Percentiles rank a stretch among this genome's conserved stretches.
phyloP scores from a whole-genome alignment of 805 yeast species.

The Ogataea nakhonphanomensis region DNA sequence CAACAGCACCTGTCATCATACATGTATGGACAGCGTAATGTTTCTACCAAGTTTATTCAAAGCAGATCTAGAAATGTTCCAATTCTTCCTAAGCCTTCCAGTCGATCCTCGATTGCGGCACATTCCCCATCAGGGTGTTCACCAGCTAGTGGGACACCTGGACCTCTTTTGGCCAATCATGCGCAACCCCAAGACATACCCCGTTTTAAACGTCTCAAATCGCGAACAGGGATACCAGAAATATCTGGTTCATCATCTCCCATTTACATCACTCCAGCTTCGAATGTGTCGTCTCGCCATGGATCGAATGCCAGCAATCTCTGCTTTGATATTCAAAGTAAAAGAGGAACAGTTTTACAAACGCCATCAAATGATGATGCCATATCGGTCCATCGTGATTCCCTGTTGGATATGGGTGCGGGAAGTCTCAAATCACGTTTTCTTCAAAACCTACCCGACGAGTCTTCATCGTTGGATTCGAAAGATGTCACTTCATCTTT shows the following conservation, averaged over 20 bases:
- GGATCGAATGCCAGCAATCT: conserved; percentile 26
- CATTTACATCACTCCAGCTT: conserved; percentile 3
- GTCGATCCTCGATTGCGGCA: conserved; percentile 3
- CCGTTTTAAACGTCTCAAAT: conserved; percentile 32
- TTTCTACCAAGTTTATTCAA: neutral
- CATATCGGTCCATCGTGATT: neutral
- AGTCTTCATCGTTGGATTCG: neutral
- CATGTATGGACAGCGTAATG: neutral
- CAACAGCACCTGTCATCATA: too few species aligned
- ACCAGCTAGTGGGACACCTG: conserved; percentile 12
- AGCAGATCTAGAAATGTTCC: conserved; percentile 31
- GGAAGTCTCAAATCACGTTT: neutral
- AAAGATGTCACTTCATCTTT: conserved; percentile 3
- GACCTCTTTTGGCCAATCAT: conserved; percentile 9
- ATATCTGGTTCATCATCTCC: conserved; percentile 30
- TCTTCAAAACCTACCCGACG: neutral
- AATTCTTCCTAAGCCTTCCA: conserved; percentile 33
- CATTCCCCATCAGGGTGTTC: conserved; percentile 16
- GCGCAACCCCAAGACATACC: conserved; percentile 31
- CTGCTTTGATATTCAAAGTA: conserved; percentile 27
- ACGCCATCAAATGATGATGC: neutral
- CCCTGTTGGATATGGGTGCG: too few species aligned
- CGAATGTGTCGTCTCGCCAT: conserved; percentile 25
- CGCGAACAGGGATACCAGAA: conserved; percentile 17
- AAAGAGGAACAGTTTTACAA: conserved; percentile 20